A percentile compares a stretch with the other conserved stretches of the same genome.
phyloP scores from a whole-genome alignment of 352 stramenopile species.

The Phytophthora uliginosa region DNA sequence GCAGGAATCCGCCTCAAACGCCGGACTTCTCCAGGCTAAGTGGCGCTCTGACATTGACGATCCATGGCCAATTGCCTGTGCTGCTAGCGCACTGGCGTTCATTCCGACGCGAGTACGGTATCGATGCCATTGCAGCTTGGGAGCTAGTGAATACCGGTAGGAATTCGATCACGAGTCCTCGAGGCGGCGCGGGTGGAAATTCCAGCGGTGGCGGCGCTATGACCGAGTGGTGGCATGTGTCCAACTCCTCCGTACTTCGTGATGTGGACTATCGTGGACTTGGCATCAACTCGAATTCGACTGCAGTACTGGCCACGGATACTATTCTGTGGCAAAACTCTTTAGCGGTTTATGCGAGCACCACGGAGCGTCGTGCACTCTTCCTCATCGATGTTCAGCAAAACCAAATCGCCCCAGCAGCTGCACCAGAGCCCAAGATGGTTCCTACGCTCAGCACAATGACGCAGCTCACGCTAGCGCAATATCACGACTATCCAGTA shows the following conservation, averaged over 20 bases:
- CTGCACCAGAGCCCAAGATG: conserved; percentile 14
- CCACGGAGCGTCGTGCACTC: conserved; percentile 21
- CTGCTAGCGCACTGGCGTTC: conserved; percentile 59
- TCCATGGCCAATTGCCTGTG: conserved; percentile 57
- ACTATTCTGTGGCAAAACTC: conserved; percentile 40
- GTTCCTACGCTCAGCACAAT: conserved; percentile 31
- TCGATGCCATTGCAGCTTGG: conserved; percentile 37
- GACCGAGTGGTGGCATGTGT: conserved; percentile 38
- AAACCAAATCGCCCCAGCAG: conserved; percentile 5
- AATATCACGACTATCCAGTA: conserved; percentile 73
- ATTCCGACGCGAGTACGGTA: conserved; percentile 22
- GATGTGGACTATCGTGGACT: not conserved
- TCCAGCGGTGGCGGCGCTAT: conserved; percentile 35
- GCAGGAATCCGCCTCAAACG: conserved; percentile 51
- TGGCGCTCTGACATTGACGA: conserved; percentile 50
- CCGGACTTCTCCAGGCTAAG: conserved; percentile 64
- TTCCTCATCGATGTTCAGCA: conserved; percentile 35
- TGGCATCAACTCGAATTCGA: not conserved
- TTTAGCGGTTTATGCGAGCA: conserved; percentile 37
- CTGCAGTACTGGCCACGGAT: conserved; percentile 24
- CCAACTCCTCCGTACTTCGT: conserved; percentile 16
- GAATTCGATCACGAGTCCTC: conserved; percentile 34
- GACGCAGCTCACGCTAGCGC: conserved; percentile 62
- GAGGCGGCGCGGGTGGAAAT: conserved; percentile 35
- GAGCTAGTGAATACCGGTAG: conserved; percentile 28